These are phyloP conservation scores for Didymosphaeria variabile DNA, from an alignment of 2,329 filamentous ascomycete species.

Conservation along the genomic window DNA sequence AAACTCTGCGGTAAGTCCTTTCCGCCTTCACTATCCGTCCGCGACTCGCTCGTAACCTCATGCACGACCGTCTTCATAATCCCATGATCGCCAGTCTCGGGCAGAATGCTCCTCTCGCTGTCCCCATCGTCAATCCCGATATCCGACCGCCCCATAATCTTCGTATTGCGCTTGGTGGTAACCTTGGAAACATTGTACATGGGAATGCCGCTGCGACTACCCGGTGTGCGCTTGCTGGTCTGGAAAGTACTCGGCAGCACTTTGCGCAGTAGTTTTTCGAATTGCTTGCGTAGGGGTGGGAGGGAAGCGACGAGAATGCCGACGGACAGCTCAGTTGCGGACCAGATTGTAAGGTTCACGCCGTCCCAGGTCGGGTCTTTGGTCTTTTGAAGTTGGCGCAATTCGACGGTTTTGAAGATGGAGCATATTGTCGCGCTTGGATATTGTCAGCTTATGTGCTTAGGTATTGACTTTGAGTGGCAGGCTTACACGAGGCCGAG, in stretches of 20 bases:
- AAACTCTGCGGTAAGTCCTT: neutral
- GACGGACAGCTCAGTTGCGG: conserved; percentile 32
- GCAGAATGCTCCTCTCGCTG: conserved; percentile 32
- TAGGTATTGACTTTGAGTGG: neutral
- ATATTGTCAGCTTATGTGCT: neutral
- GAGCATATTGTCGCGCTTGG: conserved; percentile 32
- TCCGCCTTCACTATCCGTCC: conserved; percentile 6
- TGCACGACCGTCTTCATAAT: conserved; percentile 35
- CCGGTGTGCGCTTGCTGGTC: conserved; percentile 19
- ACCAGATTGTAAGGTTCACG: conserved; percentile 38
- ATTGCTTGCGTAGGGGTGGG: conserved; percentile 38
- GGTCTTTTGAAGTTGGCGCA: conserved; percentile 31
- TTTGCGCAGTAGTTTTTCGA: conserved; percentile 30
- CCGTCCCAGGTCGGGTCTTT: conserved; percentile 36
- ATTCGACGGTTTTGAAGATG: conserved; percentile 36
- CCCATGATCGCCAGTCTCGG: conserved; percentile 14
- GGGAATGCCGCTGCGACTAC: conserved; percentile 22
- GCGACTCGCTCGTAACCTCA: conserved; percentile 25
- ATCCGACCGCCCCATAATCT: conserved; percentile 20
- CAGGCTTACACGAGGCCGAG: conserved; percentile 35
- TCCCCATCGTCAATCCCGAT: conserved; percentile 28
- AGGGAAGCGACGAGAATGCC: conserved; percentile 36
- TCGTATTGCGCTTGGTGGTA: conserved; percentile 19
- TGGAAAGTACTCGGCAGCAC: conserved; percentile 29
- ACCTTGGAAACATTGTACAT: conserved; percentile 25